These are phyloP conservation scores for Ormosia emarginata DNA, from an alignment of 306 rosid genomes.

Conservation along the genomic window DNA sequence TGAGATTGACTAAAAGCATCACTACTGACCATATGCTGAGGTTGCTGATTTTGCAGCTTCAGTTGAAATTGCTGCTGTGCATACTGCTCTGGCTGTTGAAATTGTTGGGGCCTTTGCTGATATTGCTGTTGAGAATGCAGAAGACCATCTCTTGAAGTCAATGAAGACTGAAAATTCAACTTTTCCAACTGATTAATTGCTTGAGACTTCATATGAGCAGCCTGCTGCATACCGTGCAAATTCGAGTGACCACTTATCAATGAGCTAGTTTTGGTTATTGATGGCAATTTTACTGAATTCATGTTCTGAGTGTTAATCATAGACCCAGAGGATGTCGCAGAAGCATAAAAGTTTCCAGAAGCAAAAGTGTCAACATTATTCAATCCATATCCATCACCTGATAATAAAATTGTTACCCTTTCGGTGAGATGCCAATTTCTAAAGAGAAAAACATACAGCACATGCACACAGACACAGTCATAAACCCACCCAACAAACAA, in stretches of 20 bases:
- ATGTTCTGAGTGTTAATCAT: constrained; percentile 67
- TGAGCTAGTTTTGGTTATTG: constrained; percentile 59
- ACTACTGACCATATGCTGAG: constrained; percentile 54
- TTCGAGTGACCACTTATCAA: constrained; percentile 59
- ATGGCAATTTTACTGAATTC: constrained; percentile 55
- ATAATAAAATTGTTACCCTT: constrained; percentile 22
- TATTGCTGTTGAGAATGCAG: constrained; percentile 68
- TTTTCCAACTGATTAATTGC: constrained; percentile 63
- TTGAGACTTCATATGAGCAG: constrained; percentile 60
- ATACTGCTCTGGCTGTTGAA: constrained; percentile 66
- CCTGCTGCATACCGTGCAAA: constrained; percentile 62
- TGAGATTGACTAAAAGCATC: constrained; percentile 67
- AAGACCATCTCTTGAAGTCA: constrained; percentile 59
- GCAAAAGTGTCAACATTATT: constrained; percentile 63
- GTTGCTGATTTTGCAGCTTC: constrained; percentile 65
- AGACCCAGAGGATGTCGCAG: constrained; percentile 69
- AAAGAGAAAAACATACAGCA: not conserved
- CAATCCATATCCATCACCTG: constrained; percentile 86
- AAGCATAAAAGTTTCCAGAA: constrained; percentile 64
- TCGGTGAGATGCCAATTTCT: constrained; percentile 23
- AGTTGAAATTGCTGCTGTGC: constrained; percentile 53
- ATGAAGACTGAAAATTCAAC: constrained; percentile 65
- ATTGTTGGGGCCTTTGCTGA: constrained; percentile 67
- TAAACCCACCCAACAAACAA: not conserved
- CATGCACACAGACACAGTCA: not conserved